A percentile compares a stretch with the other conserved stretches of the same genome.
These are phyloP conservation scores for Irpex sp. DNA, from an alignment of 1,284 basidiomycete genomes.

Conservation along the genomic window DNA sequence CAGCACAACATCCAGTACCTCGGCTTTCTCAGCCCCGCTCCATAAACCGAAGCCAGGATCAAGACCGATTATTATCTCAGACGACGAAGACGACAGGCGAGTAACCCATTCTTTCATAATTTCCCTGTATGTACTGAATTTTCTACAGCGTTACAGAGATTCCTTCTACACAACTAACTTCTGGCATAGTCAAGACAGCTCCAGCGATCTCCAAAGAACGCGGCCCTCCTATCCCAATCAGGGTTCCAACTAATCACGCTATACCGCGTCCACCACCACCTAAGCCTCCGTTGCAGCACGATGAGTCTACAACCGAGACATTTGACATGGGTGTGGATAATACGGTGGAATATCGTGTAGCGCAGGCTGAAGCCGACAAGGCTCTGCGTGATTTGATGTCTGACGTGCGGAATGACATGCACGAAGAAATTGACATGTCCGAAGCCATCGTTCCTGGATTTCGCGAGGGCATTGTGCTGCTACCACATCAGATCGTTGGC, in stretches of 20 bases:
- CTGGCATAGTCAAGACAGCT: neutral
- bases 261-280: constrained; percentile 1
- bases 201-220: neutral
- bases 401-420: constrained; percentile 33
- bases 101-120: neutral
- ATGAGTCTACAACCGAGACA: constrained; percentile 20
- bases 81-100: constrained; percentile 17
- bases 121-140: constrained; percentile 4
- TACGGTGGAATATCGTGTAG: constrained; percentile 34
- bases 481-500: constrained; percentile 87
- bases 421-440: constrained; percentile 51
- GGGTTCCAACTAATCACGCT: constrained; percentile 6
- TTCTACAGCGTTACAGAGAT: neutral
- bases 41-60: neutral
- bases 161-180: neutral
- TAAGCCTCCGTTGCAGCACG: neutral
- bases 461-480: constrained; percentile 59
- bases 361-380: constrained; percentile 57
- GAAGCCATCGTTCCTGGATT: constrained; percentile 75
- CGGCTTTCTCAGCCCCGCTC: neutral
- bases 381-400: constrained; percentile 59
- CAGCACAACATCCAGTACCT: neutral
- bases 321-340: constrained; percentile 31
- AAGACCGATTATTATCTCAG: constrained; percentile 14
- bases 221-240: constrained; percentile 13